Base-by-base conservation (phyloP, 306 rosid genomes). In the Trifolium dubium region DNA sequence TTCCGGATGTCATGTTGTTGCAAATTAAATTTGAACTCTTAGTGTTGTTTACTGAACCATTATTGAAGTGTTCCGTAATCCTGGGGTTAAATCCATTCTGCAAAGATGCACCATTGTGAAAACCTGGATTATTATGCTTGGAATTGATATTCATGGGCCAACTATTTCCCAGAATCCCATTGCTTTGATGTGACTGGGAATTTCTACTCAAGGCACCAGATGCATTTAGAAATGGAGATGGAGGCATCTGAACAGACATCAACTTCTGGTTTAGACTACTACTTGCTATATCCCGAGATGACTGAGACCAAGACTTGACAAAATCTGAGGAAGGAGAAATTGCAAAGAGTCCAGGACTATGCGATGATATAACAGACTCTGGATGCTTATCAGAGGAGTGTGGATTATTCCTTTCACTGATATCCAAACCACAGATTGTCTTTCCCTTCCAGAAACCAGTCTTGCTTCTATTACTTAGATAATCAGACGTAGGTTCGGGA, bases 71-170 rank as follows among this genome's bases (percentile, higher is more conserved):
- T 32, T 77, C 90, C 63, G 91, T 65, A 75, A 79, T 71, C 75
- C 91, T 85, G 9, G 69, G 82, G 60, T 86, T 72, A 76, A 85
- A 83, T 67, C 97, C 94, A 80, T 89, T 89, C 72, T 75, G 79
- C 63, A 76, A 59, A 19, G 88, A 83, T 70, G 69, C 64, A 54
- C 85, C 97, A 55, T 82, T 74, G 62, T 63, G 86, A 69, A 81
- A 87, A 72, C 78, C 77, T 10, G 69, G 83, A 78, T 77, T 84
- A 78, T 79, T 84, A 67, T 81, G 71, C 70, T 79, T 86, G 60
- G 88, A 79, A 86, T 76, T 87, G 77, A 81, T 64, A 86, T 85
- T 83, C 43, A 68, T 76, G 77, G 85, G 77, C 90, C 96, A 86
- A 15, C 77, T 63, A 72, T 86, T 95, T 77, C 91, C 92, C 54